phyloP scores from a whole-genome alignment of 1,139 yeast species.

The Debaryomyces udenii region DNA sequence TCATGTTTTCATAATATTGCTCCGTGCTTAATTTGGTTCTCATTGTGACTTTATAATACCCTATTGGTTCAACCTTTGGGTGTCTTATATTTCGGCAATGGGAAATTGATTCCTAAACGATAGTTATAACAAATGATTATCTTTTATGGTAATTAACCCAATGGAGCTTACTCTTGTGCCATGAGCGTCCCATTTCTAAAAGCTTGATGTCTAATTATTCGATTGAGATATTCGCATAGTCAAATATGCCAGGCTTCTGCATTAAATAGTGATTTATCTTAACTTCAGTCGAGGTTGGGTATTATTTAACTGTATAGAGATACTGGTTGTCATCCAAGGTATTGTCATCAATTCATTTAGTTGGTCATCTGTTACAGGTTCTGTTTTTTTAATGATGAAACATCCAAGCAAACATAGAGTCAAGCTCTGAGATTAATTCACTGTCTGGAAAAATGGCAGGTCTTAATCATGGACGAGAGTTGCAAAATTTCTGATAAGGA shows the following conservation, averaged over 20 bases:
- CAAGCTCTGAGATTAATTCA: conserved; percentile 78
- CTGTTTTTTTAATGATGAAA: conserved; percentile 62
- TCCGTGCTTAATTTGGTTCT: conserved; percentile 13
- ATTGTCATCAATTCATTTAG: too few relatives aligned
- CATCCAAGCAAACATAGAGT: conserved; percentile 84
- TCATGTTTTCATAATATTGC: conserved; percentile 11
- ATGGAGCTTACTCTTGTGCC: conserved; percentile 89
- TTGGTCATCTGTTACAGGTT: not conserved
- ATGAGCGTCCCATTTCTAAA: conserved; percentile 51
- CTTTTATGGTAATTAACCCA: conserved; percentile 59
- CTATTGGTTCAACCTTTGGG: conserved; percentile 11
- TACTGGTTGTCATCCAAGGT: conserved; percentile 8
- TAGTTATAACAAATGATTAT: conserved; percentile 75
- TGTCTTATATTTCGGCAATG: conserved; percentile 55
- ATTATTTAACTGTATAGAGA: conserved; percentile 24
- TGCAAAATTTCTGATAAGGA: conserved; percentile 36
- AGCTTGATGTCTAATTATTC: conserved; percentile 30
- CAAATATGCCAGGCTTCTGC: conserved; percentile 68
- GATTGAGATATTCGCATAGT: conserved; percentile 55
- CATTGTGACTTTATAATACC: conserved; percentile 6
- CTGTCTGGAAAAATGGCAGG: conserved; percentile 54
- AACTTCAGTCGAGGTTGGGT: conserved; percentile 28
- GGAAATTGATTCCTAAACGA: conserved; percentile 64
- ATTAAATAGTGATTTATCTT: conserved; percentile 3
- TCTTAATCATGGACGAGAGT: conserved; percentile 48